A percentile compares a stretch with the other conserved stretches of the same genome.
These are phyloP conservation scores for Posidonia australis DNA, from an alignment of 106 monocot genomes.

Conservation along the genomic window DNA sequence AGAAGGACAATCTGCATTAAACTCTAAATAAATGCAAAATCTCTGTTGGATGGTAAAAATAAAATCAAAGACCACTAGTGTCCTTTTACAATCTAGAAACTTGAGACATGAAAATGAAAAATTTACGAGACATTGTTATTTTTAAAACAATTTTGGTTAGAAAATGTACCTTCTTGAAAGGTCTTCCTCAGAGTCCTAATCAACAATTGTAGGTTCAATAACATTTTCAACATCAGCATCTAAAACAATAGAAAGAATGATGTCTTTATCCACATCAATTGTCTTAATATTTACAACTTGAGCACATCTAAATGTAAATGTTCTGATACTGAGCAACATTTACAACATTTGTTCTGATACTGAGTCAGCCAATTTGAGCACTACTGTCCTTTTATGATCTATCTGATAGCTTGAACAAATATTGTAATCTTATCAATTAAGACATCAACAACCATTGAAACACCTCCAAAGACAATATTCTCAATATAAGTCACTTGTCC, in stretches of 20 bases:
- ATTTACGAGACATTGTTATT: neutral
- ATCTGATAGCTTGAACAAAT: constrained; percentile 74
- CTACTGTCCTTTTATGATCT: constrained; percentile 76
- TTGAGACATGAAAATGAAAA: neutral
- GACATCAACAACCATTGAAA: constrained; percentile 85
- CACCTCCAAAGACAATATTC: constrained; percentile 94
- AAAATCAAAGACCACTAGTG: neutral
- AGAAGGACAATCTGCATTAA: neutral
- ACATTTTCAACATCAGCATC: constrained; percentile 97
- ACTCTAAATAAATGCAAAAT: neutral
- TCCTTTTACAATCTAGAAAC: too few relatives aligned
- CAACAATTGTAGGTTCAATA: constrained; percentile 63
- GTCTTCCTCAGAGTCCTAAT: constrained; percentile 55
- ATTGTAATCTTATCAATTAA: constrained; percentile 88
- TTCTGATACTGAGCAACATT: too few relatives aligned
- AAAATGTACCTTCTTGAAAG: constrained; percentile 46
- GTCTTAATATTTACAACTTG: constrained; percentile 74
- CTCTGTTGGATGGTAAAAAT: neutral
- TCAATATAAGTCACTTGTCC: constrained; percentile 90
- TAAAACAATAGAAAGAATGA: constrained; percentile 68
- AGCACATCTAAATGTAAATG: constrained; percentile 82
- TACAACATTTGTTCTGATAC: too few relatives aligned
- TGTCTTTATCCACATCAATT: constrained; percentile 61
- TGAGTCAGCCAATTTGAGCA: constrained; percentile 87
- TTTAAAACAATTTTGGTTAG: neutral